These are phyloP conservation scores for Globisporangium cederbergense DNA, from an alignment of 352 stramenopile species.

Conservation along the genomic window DNA sequence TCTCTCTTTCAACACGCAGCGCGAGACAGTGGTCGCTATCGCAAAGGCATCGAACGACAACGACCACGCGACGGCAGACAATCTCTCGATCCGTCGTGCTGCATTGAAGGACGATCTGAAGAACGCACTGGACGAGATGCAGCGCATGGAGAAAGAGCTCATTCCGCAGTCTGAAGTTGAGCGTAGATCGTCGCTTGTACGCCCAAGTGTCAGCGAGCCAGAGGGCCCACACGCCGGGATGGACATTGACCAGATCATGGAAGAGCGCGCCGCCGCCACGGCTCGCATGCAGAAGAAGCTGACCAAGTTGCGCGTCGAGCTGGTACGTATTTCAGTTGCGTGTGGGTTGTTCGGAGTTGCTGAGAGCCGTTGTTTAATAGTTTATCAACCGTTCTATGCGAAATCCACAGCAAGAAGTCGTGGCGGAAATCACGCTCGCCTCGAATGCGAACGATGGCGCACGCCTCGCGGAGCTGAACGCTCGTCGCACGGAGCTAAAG, in stretches of 20 bases:
- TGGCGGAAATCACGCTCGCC: constrained; percentile 56
- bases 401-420: constrained; percentile 50
- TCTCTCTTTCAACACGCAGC: constrained; percentile 18
- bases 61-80: constrained; percentile 54
- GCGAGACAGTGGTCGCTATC: constrained; percentile 59
- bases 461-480: constrained; percentile 46
- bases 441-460: constrained; percentile 48
- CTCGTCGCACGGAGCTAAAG: constrained; percentile 58
- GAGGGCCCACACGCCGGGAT: constrained; percentile 17
- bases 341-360: neutral
- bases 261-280: constrained; percentile 36
- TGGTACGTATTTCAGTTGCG: constrained; percentile 20
- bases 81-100: constrained; percentile 58
- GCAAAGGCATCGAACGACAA: constrained; percentile 47
- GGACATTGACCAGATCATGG: constrained; percentile 45
- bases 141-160: constrained; percentile 62
- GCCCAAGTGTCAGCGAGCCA: constrained; percentile 19
- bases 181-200: constrained; percentile 29
- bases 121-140: constrained; percentile 66
- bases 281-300: constrained; percentile 46
- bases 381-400: neutral
- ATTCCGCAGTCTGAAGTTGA: constrained; percentile 20
- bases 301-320: constrained; percentile 34
- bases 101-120: constrained; percentile 69
- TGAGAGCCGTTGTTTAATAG: neutral